phyloP scores from a whole-genome alignment of 129 eudicot species.

The Pittosporum tobira region DNA sequence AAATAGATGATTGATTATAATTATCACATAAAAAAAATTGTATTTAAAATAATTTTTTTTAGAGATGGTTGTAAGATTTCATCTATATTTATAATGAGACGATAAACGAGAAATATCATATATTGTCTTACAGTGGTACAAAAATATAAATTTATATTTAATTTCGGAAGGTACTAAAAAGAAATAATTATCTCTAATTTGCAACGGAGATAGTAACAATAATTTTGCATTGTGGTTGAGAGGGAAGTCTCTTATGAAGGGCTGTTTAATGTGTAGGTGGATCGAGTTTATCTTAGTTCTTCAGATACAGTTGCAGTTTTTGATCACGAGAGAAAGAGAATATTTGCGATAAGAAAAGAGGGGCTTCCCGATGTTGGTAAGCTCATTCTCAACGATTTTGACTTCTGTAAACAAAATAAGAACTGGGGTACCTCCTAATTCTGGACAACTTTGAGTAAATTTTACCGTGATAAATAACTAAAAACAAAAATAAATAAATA shows the following conservation, averaged over 20 bases:
- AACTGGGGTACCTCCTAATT: no score
- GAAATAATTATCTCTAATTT: no score
- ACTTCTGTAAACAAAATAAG: not conserved
- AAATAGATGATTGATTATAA: not conserved
- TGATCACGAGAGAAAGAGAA: conserved; percentile 76
- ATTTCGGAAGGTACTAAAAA: no score
- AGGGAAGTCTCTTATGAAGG: not conserved
- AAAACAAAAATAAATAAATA: no score
- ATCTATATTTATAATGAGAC: no score
- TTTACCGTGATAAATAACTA: no score
- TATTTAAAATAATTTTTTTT: not conserved
- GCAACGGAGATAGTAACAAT: no score
- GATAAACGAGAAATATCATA: no score
- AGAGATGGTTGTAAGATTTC: no score
- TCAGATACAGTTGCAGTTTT: conserved; percentile 60
- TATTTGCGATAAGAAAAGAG: conserved; percentile 60
- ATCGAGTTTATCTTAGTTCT: conserved; percentile 70
- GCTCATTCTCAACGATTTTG: conserved; percentile 11
- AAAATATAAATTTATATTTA: no score
- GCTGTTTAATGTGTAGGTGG: conserved; percentile 38
- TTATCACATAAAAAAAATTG: not conserved
- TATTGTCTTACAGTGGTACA: no score
- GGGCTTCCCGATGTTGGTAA: conserved; percentile 91
- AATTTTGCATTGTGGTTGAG: not conserved
- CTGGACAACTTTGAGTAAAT: no score